Conservation (phyloP, 1,284 basidiomycete species). For the Rhodotorula sp. region DNA sequence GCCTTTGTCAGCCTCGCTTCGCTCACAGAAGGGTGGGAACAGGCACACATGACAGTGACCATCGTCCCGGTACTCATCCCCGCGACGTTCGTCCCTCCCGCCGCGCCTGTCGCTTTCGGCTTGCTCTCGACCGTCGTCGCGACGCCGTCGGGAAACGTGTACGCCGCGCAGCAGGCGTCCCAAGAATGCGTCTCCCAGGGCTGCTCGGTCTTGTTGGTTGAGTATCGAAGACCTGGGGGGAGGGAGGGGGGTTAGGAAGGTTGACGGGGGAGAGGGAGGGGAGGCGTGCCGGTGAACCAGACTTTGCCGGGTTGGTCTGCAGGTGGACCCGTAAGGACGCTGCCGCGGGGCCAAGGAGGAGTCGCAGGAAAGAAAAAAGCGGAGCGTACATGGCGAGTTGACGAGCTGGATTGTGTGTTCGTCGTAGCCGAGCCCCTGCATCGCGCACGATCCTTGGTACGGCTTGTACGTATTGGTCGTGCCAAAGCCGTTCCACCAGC, state of each 20-base stretch:
- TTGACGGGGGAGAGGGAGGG: too few species aligned
- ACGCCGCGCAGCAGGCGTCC: constrained; percentile 10
- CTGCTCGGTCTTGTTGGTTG: constrained; percentile 13
- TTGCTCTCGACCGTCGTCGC: constrained; percentile 5
- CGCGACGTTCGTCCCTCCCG: not conserved
- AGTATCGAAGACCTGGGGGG: constrained; percentile 13
- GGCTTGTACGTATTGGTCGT: constrained; percentile 6
- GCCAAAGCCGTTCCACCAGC: constrained; percentile 16
- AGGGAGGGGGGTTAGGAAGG: not conserved
- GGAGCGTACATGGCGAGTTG: constrained; percentile 19
- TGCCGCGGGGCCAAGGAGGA: not conserved
- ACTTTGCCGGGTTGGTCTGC: constrained; percentile 13
- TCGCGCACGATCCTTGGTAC: constrained; percentile 19
- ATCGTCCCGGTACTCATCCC: not conserved
- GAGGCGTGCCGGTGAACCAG: constrained; percentile 22
- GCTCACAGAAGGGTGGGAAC: too few species aligned
- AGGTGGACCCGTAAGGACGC: too few species aligned
- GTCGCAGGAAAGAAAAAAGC: not conserved
- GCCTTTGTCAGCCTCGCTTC: not conserved
- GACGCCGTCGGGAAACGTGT: constrained; percentile 9
- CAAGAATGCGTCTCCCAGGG: constrained; percentile 15
- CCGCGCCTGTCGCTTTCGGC: not conserved
- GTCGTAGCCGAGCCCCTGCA: constrained; percentile 19
- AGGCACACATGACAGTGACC: not conserved
- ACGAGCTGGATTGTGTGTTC: constrained; percentile 16